These are phyloP conservation scores for Candida montana DNA, from an alignment of 805 yeast genomes.

Conservation along the genomic window DNA sequence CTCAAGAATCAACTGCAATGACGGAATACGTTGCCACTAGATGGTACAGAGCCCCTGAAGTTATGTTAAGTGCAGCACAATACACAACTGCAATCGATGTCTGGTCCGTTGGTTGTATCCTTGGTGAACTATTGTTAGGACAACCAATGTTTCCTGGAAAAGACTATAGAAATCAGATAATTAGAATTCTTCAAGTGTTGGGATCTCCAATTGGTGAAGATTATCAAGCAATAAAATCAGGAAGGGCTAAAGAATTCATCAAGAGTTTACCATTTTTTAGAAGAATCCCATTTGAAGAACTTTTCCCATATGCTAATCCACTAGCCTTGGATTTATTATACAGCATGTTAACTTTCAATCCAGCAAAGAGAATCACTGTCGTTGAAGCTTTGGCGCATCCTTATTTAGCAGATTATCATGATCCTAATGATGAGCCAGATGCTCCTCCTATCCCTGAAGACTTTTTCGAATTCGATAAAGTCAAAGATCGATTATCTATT, in stretches of 20 bases:
- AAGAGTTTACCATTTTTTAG: constrained; percentile 68
- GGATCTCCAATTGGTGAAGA: constrained; percentile 88
- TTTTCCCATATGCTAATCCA: constrained; percentile 54
- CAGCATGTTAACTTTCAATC: constrained; percentile 77
- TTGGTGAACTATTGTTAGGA: constrained; percentile 85
- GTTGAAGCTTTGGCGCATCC: constrained; percentile 83
- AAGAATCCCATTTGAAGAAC: constrained; percentile 44
- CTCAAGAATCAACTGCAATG: constrained; percentile 70
- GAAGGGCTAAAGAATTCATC: constrained; percentile 85
- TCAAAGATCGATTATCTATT: constrained; percentile 71
- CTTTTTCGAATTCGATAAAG: constrained; percentile 83
- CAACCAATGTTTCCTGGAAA: constrained; percentile 90
- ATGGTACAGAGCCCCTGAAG: constrained; percentile 98
- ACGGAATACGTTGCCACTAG: constrained; percentile 97
- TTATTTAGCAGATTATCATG: constrained; percentile 83
- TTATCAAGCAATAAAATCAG: constrained; percentile 66
- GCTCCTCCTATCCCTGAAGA: constrained; percentile 80
- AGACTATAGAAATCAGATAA: constrained; percentile 87
- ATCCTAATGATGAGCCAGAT: constrained; percentile 87
- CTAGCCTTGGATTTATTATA: constrained; percentile 62
- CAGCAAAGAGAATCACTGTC: constrained; percentile 75
- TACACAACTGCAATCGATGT: constrained; percentile 94
- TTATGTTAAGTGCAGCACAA: constrained; percentile 90
- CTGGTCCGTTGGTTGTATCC: constrained; percentile 95
- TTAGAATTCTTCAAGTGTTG: constrained; percentile 74